phyloP scores from a whole-genome alignment of 371 early-diverging fungal species.

The Circinella minor region DNA sequence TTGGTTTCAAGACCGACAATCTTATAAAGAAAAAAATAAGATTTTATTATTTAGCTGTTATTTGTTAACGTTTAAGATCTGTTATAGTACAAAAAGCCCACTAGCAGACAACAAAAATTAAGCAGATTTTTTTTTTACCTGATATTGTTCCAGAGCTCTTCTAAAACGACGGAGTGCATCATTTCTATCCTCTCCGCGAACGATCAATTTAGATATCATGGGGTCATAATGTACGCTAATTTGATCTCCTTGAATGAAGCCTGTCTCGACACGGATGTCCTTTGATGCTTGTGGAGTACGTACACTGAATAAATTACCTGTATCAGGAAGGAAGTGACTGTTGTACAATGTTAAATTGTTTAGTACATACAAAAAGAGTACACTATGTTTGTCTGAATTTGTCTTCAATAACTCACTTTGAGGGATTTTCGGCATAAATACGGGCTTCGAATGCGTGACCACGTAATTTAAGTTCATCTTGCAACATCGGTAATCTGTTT shows the following conservation, averaged over 20 bases:
- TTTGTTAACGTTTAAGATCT: not conserved
- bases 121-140: constrained; percentile 37
- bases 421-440: constrained; percentile 97
- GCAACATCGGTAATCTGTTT: constrained; percentile 75
- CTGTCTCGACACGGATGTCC: constrained; percentile 89
- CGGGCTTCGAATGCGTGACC: constrained; percentile 98
- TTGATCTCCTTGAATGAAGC: constrained; percentile 89
- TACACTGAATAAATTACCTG: constrained; percentile 84
- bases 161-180: constrained; percentile 84
- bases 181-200: constrained; percentile 82
- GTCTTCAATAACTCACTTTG: constrained; percentile 54
- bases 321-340: constrained; percentile 92
- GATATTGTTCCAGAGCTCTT: constrained; percentile 82
- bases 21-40: constrained; percentile 22
- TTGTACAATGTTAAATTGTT: not conserved
- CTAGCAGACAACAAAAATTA: not conserved
- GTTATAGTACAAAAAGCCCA: not conserved
- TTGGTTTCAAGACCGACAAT: constrained; percentile 93
- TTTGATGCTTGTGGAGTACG: constrained; percentile 66
- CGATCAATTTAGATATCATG: constrained; percentile 97
- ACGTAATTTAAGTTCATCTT: constrained; percentile 70
- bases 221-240: constrained; percentile 96
- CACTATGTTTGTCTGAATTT: constrained; percentile 1
- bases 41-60: not conserved
- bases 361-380: not conserved